A percentile compares a stretch with the other conserved stretches of the same genome.
phyloP scores from a whole-genome alignment of 345 rosid genomes.

The Corymbia maculata region DNA sequence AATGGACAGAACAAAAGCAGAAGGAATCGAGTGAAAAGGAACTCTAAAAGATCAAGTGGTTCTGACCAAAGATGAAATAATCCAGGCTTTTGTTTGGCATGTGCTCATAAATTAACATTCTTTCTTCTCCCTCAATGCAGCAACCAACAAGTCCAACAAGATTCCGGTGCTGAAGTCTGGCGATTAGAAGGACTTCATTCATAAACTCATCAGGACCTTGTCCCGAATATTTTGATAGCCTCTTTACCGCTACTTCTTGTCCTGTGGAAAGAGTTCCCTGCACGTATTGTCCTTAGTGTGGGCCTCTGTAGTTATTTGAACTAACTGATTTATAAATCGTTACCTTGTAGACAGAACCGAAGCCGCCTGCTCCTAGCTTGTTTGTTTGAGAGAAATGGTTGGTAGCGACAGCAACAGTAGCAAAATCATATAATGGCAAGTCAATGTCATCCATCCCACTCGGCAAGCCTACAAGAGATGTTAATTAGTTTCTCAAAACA shows the following conservation, averaged over 20 bases:
- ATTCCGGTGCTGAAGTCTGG: constrained; percentile 34
- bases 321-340: background rate
- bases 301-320: background rate
- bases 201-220: constrained; percentile 8
- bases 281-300: background rate
- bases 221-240: background rate
- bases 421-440: background rate
- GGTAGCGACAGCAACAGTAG: background rate
- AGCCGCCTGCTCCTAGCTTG: background rate
- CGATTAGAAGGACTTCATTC: constrained; percentile 23
- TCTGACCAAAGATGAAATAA: constrained; percentile 16
- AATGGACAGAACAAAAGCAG: too few relatives aligned
- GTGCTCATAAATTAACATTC: constrained; percentile 20
- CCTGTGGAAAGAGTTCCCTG: background rate
- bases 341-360: background rate
- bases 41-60: background rate
- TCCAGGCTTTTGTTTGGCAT: constrained; percentile 25
- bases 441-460: background rate
- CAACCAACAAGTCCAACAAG: constrained; percentile 23
- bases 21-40: too few relatives aligned
- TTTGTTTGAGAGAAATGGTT: background rate
- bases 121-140: constrained; percentile 17
- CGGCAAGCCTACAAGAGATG: background rate
- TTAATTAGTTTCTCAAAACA: background rate
- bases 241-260: background rate